These are phyloP conservation scores for Gyromitra esculenta DNA, from an alignment of 2,329 filamentous ascomycete genomes.

Conservation along the genomic window DNA sequence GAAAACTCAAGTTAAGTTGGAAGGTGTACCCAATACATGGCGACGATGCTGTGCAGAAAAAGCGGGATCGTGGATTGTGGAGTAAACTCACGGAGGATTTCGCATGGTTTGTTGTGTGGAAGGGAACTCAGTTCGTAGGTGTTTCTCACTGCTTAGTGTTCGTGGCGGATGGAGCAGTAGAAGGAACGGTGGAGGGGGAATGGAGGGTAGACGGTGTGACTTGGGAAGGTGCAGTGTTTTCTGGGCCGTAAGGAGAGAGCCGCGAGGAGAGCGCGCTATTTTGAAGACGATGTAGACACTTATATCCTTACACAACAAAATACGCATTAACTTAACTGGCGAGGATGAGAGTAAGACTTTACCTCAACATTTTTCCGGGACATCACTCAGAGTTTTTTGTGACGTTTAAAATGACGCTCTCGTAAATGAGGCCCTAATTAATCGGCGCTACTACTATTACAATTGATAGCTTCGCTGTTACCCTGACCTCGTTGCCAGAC, in stretches of 20 bases:
- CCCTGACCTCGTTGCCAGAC: no score
- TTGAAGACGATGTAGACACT: background rate
- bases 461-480: no score
- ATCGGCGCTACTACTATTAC: no score
- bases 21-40: slow-evolving; percentile 47
- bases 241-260: slow-evolving; percentile 34
- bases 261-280: no score
- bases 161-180: slow-evolving; percentile 18
- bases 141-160: slow-evolving; percentile 55
- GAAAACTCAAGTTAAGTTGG: slow-evolving; percentile 53
- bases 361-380: background rate
- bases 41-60: slow-evolving; percentile 27
- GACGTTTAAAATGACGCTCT: background rate
- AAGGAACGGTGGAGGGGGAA: slow-evolving; percentile 28
- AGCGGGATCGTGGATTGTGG: slow-evolving; percentile 45
- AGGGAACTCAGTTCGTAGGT: slow-evolving; percentile 52
- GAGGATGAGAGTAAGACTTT: background rate
- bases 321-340: background rate
- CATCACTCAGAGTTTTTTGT: background rate
- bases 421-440: background rate
- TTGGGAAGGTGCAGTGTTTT: slow-evolving; percentile 55
- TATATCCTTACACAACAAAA: background rate
- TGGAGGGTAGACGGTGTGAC: slow-evolving; percentile 56
- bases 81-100: slow-evolving; percentile 55
- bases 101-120: slow-evolving; percentile 56